Conservation (phyloP, 257 asterid species). For the Lantana camara region DNA sequence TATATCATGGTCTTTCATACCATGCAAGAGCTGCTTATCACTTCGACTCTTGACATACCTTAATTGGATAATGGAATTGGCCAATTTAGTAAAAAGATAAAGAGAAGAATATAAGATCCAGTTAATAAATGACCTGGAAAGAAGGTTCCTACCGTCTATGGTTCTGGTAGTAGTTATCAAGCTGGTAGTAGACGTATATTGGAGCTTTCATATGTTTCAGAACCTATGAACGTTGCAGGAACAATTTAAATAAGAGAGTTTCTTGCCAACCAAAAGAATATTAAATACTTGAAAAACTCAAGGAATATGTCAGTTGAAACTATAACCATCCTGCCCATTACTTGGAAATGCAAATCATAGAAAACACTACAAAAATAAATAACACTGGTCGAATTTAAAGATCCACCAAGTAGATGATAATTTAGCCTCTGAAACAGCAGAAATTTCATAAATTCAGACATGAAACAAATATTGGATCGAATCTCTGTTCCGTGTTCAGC, state of each 20-base stretch:
- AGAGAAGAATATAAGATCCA: slow-evolving; percentile 11
- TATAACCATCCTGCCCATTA: neutral
- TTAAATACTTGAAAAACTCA: neutral
- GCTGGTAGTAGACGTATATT: slow-evolving; percentile 73
- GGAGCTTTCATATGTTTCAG: slow-evolving; percentile 75
- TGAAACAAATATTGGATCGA: neutral
- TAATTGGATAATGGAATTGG: slow-evolving; percentile 26
- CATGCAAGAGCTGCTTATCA: slow-evolving; percentile 64
- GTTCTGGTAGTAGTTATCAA: slow-evolving; percentile 82
- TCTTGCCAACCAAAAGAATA: neutral
- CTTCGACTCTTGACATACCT: slow-evolving; percentile 83
- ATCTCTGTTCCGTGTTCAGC: neutral
- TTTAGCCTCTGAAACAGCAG: neutral
- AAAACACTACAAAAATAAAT: no score
- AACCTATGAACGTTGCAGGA: slow-evolving; percentile 39
- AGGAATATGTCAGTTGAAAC: neutral
- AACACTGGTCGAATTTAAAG: neutral
- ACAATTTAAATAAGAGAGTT: slow-evolving; percentile 8
- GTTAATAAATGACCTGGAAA: slow-evolving; percentile 11
- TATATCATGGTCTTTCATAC: slow-evolving; percentile 45
- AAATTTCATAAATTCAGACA: slow-evolving; percentile 16
- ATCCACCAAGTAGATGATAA: slow-evolving; percentile 8
- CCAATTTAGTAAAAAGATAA: slow-evolving; percentile 16
- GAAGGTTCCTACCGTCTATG: slow-evolving; percentile 61
- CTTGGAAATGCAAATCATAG: no score